Evolutionary conservation across 768 basidiomycete species (phyloP).

Genomic region (Tylopilus felleus): DNA sequence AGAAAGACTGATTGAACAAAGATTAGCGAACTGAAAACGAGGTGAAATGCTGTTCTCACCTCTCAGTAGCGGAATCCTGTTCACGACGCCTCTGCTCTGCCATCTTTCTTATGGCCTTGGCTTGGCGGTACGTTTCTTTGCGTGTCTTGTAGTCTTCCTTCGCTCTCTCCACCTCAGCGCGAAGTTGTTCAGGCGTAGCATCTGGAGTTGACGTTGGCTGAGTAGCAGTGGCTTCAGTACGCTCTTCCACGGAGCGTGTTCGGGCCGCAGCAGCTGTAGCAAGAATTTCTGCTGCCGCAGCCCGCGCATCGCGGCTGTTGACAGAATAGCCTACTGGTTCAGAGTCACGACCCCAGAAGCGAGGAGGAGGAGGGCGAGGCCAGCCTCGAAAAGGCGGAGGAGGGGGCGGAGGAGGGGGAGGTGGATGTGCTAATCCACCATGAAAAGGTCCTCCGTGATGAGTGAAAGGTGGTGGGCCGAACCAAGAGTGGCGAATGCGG

Average conservation of each 20-base stretch:
- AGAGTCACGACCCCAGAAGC: constrained; percentile 13
- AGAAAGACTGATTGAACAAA: constrained; percentile 18
- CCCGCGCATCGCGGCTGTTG: constrained; percentile 8
- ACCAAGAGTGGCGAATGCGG: constrained; percentile 26
- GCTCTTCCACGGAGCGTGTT: constrained; percentile 5
- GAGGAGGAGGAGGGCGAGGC: constrained; percentile 26
- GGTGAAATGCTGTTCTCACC: constrained; percentile 13
- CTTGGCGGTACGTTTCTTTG: constrained; percentile 66
- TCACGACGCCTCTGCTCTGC: constrained; percentile 30
- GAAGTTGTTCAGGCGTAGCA: constrained; percentile 24
- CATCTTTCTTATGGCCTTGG: constrained; percentile 48
- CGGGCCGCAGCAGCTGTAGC: constrained; percentile 18
- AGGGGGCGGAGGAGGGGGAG: constrained; percentile 21
- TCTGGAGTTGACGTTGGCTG: constrained; percentile 1
- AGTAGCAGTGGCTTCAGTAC: background rate
- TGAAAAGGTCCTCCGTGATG: constrained; percentile 14
- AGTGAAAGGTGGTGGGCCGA: constrained; percentile 10
- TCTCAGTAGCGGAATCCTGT: constrained; percentile 24
- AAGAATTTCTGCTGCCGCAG: constrained; percentile 13
- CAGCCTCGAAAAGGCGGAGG: constrained; percentile 11
- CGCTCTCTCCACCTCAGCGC: constrained; percentile 55
- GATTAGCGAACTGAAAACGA: constrained; percentile 5
- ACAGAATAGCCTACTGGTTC: background rate
- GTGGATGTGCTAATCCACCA: constrained; percentile 18
- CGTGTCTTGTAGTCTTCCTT: constrained; percentile 64